phyloP scores from a whole-genome alignment of 345 rosid species.

The Eucalyptus marginata region DNA sequence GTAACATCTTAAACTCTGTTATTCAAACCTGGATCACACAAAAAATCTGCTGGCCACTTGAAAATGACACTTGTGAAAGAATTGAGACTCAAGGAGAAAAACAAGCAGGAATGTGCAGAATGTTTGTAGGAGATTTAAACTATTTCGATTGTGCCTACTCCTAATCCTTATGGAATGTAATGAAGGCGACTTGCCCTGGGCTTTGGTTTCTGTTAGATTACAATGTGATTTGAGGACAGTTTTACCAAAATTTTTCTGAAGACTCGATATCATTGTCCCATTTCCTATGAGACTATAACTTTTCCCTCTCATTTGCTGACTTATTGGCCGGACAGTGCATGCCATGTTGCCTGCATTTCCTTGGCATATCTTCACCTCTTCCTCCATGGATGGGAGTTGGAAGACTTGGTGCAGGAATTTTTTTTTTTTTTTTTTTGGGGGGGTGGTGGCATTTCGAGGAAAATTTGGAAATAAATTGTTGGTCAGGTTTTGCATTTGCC shows the following conservation, averaged over 20 bases:
- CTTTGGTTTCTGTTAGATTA: neutral
- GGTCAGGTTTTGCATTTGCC: neutral
- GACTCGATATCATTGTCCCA: neutral
- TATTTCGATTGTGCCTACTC: neutral
- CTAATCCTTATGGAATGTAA: neutral
- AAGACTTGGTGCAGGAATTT: neutral
- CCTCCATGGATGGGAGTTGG: neutral
- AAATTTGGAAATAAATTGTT: neutral
- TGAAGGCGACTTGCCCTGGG: neutral
- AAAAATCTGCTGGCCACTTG: neutral
- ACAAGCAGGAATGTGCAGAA: neutral
- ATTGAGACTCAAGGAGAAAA: neutral
- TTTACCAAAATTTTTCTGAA: neutral
- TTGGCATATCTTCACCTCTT: neutral
- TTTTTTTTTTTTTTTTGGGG: no score
- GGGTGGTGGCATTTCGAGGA: neutral
- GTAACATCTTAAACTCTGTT: neutral
- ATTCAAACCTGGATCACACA: neutral
- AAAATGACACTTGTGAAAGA: neutral
- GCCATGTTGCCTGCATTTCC: neutral
- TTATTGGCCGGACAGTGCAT: neutral
- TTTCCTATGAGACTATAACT: neutral
- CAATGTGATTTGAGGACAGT: neutral
- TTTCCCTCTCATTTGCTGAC: neutral
- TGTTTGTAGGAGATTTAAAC: neutral